A percentile compares a stretch with the other conserved stretches of the same genome.
These are phyloP conservation scores for Rhizopus arrhizus DNA, from an alignment of 371 early-diverging fungal species.

Conservation along the genomic window DNA sequence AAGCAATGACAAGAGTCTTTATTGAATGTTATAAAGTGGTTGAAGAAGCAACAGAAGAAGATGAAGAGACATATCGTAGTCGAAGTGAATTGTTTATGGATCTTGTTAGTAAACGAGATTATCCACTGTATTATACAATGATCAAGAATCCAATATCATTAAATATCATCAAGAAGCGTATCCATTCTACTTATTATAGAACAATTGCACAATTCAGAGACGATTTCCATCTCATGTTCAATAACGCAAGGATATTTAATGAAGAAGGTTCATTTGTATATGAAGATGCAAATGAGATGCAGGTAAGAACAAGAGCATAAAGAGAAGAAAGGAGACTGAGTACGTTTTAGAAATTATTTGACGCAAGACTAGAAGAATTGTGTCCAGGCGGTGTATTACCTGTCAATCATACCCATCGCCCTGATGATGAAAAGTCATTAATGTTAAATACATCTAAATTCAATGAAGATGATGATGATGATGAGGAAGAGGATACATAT, in stretches of 20 bases:
- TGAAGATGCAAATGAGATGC: constrained; percentile 68
- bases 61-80: constrained; percentile 31
- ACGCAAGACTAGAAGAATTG: constrained; percentile 27
- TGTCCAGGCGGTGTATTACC: constrained; percentile 32
- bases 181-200: constrained; percentile 58
- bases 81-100: constrained; percentile 73
- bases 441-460: background rate
- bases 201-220: constrained; percentile 54
- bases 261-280: constrained; percentile 81
- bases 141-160: constrained; percentile 86
- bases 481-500: constrained; percentile 13
- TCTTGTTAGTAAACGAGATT: constrained; percentile 72
- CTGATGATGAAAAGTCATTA: background rate
- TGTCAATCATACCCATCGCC: background rate
- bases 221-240: constrained; percentile 75
- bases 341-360: constrained; percentile 25
- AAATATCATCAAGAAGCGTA: constrained; percentile 67
- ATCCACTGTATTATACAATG: constrained; percentile 84
- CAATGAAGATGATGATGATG: constrained; percentile 13
- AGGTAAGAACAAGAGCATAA: constrained; percentile 27
- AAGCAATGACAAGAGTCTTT: constrained; percentile 53
- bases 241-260: constrained; percentile 80
- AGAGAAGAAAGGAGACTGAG: background rate
- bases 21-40: constrained; percentile 56
- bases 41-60: constrained; percentile 44